phyloP scores from a whole-genome alignment of 306 rosid genomes.

The Medicago truncatula region MtrunA17r5.0-ANR NC_053046.1:16241501-16242000 shows the following conservation, averaged over 20 bases:
- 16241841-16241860: slow-evolving; percentile 2
- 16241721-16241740: neutral
- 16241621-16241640: neutral
- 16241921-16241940: slow-evolving; percentile 63
- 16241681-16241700: neutral
- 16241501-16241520: slow-evolving; percentile 96
- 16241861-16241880: neutral
- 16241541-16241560: slow-evolving; percentile 99
- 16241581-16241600: no score
- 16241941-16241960: slow-evolving; percentile 91
- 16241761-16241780: neutral
- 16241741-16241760: neutral
- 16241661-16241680: neutral
- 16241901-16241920: neutral
- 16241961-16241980: slow-evolving; percentile 88
- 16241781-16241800: neutral
- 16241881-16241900: neutral
- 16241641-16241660: neutral
- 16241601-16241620: neutral
- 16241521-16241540: slow-evolving; percentile 95
- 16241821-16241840: slow-evolving; percentile 13
- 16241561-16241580: slow-evolving; percentile 17
- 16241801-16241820: neutral
- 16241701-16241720: neutral
- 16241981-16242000: slow-evolving; percentile 90